Evolutionary conservation across 2,329 filamentous ascomycete species (phyloP), one percentile per base, ranked within the genome.

Genomic region (Phyllosticta citrichinensis): DNA sequence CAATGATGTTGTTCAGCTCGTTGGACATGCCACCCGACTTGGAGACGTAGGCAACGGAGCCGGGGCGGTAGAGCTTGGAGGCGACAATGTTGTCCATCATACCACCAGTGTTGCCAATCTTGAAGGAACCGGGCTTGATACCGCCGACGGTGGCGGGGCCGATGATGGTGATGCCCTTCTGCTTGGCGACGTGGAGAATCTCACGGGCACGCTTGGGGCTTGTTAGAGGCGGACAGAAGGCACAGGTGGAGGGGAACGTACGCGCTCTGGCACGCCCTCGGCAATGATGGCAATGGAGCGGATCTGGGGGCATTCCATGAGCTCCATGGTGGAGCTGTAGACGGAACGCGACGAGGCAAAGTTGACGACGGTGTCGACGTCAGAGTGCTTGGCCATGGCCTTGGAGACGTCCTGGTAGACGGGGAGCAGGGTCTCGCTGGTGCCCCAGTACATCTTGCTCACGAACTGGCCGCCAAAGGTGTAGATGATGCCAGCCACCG

Each of bases 1-100:
- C 85, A 73, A 99, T 89, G 78, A 99, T 97, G 86, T 99, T 99
- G 88, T 99, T 99, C 73, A 99, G 81, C 83, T 99, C 94, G 84
- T 99, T 99, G 79, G 94, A 97, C 94, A 99, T 99, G 81, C 94
- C 94, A 75, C 94, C 94, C 63, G 94, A 99, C 85, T 99, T 99
- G 84, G 93, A 97, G 78, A 99, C 94, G 79, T 99, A 99, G 71
- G 91, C 94, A 68, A 99, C 92, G 69, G 94, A 97, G 71, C 94
- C 94, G 81, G 94, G 94, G 79, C 94, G 93, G 87, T 99, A 99
- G 64, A 99, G 90, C 87, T 99, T 99, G 76, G 94, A 97, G 69
- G 94, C 91, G 66, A 99, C 94, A 72, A 99, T 99, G 86, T 99
- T 99, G 85, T 99, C 94, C 94, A 99, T 99, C 94, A 99, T 99